Evolutionary conservation across 345 rosid species (phyloP), one percentile per base, ranked within the genome.

Genomic region (Gossypium sturtianum): DNA sequence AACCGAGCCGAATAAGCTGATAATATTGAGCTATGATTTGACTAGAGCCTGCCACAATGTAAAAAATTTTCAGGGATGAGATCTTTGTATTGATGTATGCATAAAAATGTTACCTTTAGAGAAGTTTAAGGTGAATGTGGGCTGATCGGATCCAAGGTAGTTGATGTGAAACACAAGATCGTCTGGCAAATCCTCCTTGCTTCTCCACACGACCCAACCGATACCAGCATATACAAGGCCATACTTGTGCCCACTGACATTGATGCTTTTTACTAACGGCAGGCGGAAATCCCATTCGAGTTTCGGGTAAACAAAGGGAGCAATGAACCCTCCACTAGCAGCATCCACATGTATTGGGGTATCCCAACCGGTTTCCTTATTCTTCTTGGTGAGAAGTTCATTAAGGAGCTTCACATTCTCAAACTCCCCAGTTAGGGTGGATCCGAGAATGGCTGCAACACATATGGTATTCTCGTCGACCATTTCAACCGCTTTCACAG

Each of bases 251-350:
- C 93, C 97, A 56, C 97, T 91, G 1, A 86, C 93, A 81, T 91
- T 90, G 22, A 92, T 90, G 71, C 90, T 87, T 82, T 89, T 92
- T 22, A 90, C 96, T 80, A 87, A 82, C 49, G 92, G 96, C 25
- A 92, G 80, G 64, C 97, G 83, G 74, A 92, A 92, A 78, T 92
- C 97, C 96, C 97, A 92, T 68, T 89, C 97, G 13, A 91, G 89
- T 6, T 87, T 82, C 0, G 94, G 97, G 76, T 86, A 88, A 9
- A 89, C 71, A 66, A 89, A 91, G 19, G 94, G 94, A 69, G 94
- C 91, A 61, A 89, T 87, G 67, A 91, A 89, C 47, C 93, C 97
- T 59, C 97, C 93, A 49, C 93, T 89, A 0, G 92, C 92, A 59
- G 97, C 94, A 77, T 91, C 97, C 19, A 91, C 97, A 44, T 91